phyloP scores from a whole-genome alignment of 805 yeast genomes.

The Yamadazyma insecticola region DNA sequence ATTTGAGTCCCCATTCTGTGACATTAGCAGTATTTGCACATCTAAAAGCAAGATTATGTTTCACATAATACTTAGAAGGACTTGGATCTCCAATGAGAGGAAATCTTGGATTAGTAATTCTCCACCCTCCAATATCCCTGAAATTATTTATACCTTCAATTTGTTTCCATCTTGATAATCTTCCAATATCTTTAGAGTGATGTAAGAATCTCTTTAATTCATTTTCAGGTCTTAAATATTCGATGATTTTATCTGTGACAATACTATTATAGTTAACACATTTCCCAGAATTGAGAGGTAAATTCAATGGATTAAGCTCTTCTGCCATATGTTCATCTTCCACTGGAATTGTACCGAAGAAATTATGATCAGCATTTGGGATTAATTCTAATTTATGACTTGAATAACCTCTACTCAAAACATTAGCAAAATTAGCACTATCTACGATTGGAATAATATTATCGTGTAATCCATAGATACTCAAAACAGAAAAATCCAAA shows the following conservation, averaged over 20 bases:
- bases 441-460: conserved; percentile 61
- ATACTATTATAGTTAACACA: conserved; percentile 53
- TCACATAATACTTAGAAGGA: conserved; percentile 36
- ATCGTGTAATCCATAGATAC: conserved; percentile 71
- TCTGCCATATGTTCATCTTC: conserved; percentile 27
- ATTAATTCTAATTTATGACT: conserved; percentile 52
- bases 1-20: conserved; percentile 44
- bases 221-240: conserved; percentile 45
- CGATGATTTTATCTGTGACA: conserved; percentile 46
- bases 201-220: conserved; percentile 51
- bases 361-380: conserved; percentile 77
- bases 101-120: conserved; percentile 28
- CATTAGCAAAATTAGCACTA: conserved; percentile 52
- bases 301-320: conserved; percentile 29
- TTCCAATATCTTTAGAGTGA: conserved; percentile 28
- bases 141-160: conserved; percentile 70
- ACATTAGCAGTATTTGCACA: conserved; percentile 56
- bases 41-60: conserved; percentile 53
- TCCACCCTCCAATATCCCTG: conserved; percentile 81
- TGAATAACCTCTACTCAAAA: conserved; percentile 47
- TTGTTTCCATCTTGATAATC: conserved; percentile 52
- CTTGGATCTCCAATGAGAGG: conserved; percentile 5
- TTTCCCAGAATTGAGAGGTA: conserved; percentile 43
- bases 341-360: conserved; percentile 47
- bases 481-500: conserved; percentile 48